These are phyloP conservation scores for Entelexis sorbosivorans DNA, from an alignment of 1,139 yeast genomes.

Conservation along the genomic window DNA sequence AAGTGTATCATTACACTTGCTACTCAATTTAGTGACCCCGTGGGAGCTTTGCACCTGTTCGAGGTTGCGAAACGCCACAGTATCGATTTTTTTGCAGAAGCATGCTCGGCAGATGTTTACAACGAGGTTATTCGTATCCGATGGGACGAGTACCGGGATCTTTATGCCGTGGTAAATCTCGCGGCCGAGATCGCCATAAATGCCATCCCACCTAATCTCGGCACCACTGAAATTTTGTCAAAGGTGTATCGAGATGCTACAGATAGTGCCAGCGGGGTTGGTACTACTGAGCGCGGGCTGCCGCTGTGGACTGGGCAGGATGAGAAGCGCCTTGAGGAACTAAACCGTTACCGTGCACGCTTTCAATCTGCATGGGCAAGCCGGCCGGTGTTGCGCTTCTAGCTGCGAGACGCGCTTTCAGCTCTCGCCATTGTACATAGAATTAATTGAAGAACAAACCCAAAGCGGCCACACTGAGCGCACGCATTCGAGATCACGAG, in stretches of 20 bases:
- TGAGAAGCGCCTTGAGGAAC: conserved; percentile 27
- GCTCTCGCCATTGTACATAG: neutral
- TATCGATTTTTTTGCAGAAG: conserved; percentile 32
- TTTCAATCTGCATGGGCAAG: conserved; percentile 22
- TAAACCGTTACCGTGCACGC: conserved; percentile 28
- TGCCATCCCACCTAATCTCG: conserved; percentile 34
- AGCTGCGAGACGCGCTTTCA: neutral
- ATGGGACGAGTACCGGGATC: conserved; percentile 36
- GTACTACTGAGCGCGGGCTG: conserved; percentile 21
- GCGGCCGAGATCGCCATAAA: conserved; percentile 37
- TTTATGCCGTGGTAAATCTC: conserved; percentile 30
- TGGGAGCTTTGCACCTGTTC: conserved; percentile 34
- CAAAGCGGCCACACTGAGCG: no score
- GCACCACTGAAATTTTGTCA: conserved; percentile 30
- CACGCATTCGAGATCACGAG: no score
- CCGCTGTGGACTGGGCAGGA: conserved; percentile 32
- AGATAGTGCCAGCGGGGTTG: conserved; percentile 25
- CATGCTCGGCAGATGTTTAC: conserved; percentile 36
- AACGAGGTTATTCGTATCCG: conserved; percentile 32
- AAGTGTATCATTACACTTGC: conserved; percentile 26
- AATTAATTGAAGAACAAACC: no score
- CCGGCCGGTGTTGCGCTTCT: conserved; percentile 13
- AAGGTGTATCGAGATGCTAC: conserved; percentile 25
- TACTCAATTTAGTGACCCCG: conserved; percentile 30
- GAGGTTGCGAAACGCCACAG: conserved; percentile 32